phyloP scores from a whole-genome alignment of 176 grass and related monocot species.

The Olyra latifolia region DNA sequence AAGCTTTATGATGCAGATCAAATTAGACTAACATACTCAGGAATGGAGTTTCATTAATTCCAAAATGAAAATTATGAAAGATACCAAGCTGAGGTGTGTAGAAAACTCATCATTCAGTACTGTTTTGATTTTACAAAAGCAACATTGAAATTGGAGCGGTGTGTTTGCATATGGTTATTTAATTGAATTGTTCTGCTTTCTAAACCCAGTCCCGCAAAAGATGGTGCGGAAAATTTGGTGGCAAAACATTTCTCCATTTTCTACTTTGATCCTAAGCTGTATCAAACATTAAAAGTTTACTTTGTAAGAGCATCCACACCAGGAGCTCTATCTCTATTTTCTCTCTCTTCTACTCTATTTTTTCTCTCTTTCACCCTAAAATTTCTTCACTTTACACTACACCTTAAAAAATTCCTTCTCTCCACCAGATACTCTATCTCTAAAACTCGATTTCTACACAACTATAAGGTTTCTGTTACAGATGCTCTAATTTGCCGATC shows the following conservation, averaged over 20 bases:
- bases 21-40: neutral
- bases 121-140: neutral
- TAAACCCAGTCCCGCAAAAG: neutral
- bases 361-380: no score
- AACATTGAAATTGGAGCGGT: neutral
- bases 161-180: neutral
- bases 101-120: neutral
- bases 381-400: no score
- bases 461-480: no score
- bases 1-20: neutral
- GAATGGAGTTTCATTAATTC: neutral
- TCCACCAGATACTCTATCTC: no score
- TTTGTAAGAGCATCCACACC: no score
- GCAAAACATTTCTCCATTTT: neutral
- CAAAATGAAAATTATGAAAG: conserved; percentile 1
- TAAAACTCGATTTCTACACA: no score
- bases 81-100: neutral
- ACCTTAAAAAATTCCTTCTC: no score
- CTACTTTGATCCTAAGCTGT: neutral
- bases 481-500: neutral
- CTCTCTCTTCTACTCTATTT: no score
- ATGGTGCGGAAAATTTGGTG: no score
- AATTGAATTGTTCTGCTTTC: neutral
- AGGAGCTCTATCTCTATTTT: no score
- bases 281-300: neutral